Evolutionary conservation across 1,284 basidiomycete genomes (phyloP), one percentile per base, ranked within the genome.

Genomic region (Porphyrellus sp.): DNA sequence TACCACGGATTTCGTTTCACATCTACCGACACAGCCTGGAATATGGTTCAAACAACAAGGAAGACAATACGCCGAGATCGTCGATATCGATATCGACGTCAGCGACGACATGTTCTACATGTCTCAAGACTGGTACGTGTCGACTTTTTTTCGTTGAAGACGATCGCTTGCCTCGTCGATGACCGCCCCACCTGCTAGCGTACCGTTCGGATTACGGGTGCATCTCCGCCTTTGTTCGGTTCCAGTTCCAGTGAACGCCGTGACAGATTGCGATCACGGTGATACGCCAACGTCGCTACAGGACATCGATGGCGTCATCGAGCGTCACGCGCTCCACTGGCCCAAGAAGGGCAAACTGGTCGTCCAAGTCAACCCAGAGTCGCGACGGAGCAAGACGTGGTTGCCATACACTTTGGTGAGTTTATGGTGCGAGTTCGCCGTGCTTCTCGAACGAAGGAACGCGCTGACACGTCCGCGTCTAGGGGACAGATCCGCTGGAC

Each of bases 341-440:
- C 65, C 65, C 34, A 45, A 41, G 33, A 66, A 56, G 24, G 68
- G 68, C 21, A 55, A 53, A 4, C 28, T 68, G n/a, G 57, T 69
- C 34, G 38, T 68, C 24, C 69, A 70, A 41, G 54, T 67, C 50
- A 68, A 68, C 34, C 57, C 60, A 15, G 65, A 58, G 2, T 52
- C 49, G 5, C 42, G 55, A 16, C 49, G 59, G 12, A 59, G 54
- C 37, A 57, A 58, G 37, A 70, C 67, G 5, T 70, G 67, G 68
- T 31, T 68, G 9, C 69, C 68, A 4, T 51, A 59, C 13, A 20
- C 40, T 6, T 44, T 70, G 54, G 68, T 68, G 35, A 48, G 65
- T 40, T 18, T 18, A 8, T 9, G n/a, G 2, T 18, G 34, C n/a
- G 2, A 16, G 8, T 11, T 5, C 12, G n/a, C 20, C n/a, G 27